Percentiles rank a stretch among this genome's conserved stretches.
phyloP scores from a whole-genome alignment of 345 rosid species.

The Salix arbutifolia region DNA sequence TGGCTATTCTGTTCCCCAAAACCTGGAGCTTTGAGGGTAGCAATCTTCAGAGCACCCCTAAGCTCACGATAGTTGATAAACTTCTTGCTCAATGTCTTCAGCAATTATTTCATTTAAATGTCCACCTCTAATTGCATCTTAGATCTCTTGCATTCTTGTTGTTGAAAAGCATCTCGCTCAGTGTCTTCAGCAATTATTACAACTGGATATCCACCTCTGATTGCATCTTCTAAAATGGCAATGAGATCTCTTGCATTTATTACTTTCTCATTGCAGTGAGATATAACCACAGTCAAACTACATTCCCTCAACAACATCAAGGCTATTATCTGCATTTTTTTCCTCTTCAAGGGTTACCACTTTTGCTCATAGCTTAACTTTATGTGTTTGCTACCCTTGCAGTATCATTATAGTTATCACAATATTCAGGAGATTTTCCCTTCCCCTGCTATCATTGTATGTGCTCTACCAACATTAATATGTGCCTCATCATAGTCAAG shows the following conservation, averaged over 20 bases:
- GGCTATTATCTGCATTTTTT: conserved; percentile 85
- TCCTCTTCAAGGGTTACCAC: conserved; percentile 98
- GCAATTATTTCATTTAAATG: conserved; percentile 71
- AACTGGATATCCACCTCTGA: no score
- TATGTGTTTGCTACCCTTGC: no score
- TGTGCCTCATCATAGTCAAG: no score
- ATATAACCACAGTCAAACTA: conserved; percentile 97
- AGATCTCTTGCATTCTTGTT: conserved; percentile 89
- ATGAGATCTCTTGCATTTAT: no score
- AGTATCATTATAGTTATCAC: no score
- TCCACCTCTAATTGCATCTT: conserved; percentile 80
- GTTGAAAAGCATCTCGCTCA: conserved; percentile 51
- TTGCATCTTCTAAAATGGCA: no score
- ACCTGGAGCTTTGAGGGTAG: conserved; percentile 95
- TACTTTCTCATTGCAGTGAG: conserved; percentile 32
- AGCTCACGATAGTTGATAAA: conserved; percentile 90
- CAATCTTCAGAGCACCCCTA: conserved; percentile 87
- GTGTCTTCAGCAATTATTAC: no score
- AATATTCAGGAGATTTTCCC: no score
- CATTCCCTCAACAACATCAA: conserved; percentile 98
- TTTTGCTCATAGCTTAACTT: conserved; percentile 76
- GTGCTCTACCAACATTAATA: no score
- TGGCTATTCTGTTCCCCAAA: conserved; percentile 95
- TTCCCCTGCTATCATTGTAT: no score
- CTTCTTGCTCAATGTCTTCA: conserved; percentile 96